Evolutionary conservation across 768 basidiomycete genomes (phyloP), one percentile per base, ranked within the genome.

Genomic region (Tulasnella sp.): DNA sequence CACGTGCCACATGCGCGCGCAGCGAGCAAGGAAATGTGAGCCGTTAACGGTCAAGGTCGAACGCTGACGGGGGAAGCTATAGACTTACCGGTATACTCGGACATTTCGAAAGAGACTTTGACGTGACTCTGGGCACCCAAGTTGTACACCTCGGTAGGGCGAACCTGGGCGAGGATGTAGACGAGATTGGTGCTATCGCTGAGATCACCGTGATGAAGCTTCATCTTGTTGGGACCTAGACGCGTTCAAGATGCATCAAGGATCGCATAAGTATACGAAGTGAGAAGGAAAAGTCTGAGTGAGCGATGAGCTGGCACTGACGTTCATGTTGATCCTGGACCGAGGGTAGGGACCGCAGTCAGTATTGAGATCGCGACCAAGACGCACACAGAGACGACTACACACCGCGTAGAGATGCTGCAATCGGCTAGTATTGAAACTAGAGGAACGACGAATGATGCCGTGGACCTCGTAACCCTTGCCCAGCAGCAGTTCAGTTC

Each of bases 51-150:
- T 5, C 0, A 14, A 37, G 18, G 2, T 18, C 18, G 42, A n/a
- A 7, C 7, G 37, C 5, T 73, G 24, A 34, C 3, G 9, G 16
- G 24, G 28, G 40, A 9, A 34, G 75, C 18, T 40, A 18, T 0
- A 31, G 22, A 81, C 85, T 75, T 37, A 86, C 87, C 0, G 24
- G 97, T 99, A 88, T 99, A 99, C 87, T 99, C 97, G 37, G 97
- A 95, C 96, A 99, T 97, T 87, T 98, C 97, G 86, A 99, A 99
- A 40, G 96, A 98, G 83, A 99, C 97, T 87, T 99, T 99, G 89
- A 99, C 97, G 88, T 99, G 97, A 64, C 95, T 96, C 86, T 99
- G 97, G 22, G 97, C 97, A 72, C 96, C 97, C 77, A 99, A 93
- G 86, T 98, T 99, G 91, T 98, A 99, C 81, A 99, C 93, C 87